These are phyloP conservation scores for Mycena belliarum DNA, from an alignment of 768 basidiomycete species.

Conservation along the genomic window DNA sequence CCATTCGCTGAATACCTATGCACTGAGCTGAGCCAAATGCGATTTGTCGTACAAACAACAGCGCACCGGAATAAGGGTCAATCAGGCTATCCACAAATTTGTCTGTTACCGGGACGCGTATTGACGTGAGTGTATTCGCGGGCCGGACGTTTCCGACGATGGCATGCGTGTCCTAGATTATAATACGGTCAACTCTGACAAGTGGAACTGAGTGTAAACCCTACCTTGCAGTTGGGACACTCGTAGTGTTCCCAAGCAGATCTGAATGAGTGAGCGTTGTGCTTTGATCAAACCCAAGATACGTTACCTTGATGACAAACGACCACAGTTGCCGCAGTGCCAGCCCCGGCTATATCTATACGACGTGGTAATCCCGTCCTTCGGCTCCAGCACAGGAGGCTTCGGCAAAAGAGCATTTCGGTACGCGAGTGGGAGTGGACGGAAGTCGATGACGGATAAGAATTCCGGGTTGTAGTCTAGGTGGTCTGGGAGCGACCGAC, in stretches of 20 bases:
- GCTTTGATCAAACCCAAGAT: not conserved
- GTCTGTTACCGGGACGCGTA: not conserved
- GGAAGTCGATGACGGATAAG: slow-evolving; percentile 36
- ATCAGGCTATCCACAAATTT: slow-evolving; percentile 5
- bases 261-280: slow-evolving; percentile 36
- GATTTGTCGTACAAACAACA: not conserved
- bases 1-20: slow-evolving; percentile 33
- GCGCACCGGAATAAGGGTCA: slow-evolving; percentile 30
- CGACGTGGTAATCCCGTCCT: slow-evolving; percentile 46
- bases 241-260: slow-evolving; percentile 77
- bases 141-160: slow-evolving; percentile 31
- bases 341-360: slow-evolving; percentile 64
- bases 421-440: slow-evolving; percentile 34
- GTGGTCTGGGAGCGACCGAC: slow-evolving; percentile 30
- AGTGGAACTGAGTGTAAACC: not conserved
- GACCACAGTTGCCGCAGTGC: slow-evolving; percentile 70
- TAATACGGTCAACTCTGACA: not conserved
- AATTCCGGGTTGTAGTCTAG: slow-evolving; percentile 54
- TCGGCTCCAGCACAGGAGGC: slow-evolving; percentile 28
- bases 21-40: not conserved
- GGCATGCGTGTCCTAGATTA: slow-evolving; percentile 24
- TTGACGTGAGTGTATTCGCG: slow-evolving; percentile 22
- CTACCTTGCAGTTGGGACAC: slow-evolving; percentile 62
- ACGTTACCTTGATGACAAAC: slow-evolving; percentile 70
- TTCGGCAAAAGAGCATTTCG: slow-evolving; percentile 39